phyloP scores from a whole-genome alignment of 306 rosid species.

The Prunus mira region DNA sequence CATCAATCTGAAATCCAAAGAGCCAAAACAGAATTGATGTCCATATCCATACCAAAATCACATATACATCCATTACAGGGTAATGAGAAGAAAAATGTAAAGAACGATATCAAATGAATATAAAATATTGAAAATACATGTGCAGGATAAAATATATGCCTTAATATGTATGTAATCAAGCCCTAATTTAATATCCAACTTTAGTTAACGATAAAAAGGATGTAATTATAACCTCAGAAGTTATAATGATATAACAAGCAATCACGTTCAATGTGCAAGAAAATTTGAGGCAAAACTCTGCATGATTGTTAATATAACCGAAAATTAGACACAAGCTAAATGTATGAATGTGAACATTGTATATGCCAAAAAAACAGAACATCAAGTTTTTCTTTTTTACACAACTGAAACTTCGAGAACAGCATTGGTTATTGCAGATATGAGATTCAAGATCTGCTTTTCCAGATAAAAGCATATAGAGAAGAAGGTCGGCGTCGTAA shows the following conservation, averaged over 20 bases:
- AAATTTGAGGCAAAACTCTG: background rate
- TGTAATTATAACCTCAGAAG: background rate
- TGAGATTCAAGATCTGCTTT: background rate
- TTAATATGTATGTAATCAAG: background rate
- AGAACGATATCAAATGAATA: background rate
- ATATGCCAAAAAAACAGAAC: background rate
- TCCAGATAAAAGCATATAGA: background rate
- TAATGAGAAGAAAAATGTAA: background rate
- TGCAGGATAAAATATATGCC: background rate
- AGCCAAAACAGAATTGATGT: background rate
- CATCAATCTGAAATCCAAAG: constrained; percentile 67
- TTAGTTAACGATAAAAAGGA: background rate
- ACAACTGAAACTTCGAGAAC: background rate
- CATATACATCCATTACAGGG: background rate
- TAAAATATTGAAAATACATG: background rate
- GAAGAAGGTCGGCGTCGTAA: background rate
- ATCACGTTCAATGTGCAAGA: background rate
- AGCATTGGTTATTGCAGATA: background rate
- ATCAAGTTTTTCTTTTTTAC: background rate
- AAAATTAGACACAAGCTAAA: background rate
- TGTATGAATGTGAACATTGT: background rate
- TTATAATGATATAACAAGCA: background rate
- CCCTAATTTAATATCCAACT: background rate
- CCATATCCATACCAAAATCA: constrained; percentile 5
- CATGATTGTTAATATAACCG: background rate